These are phyloP conservation scores for Moricandia arvensis DNA, from an alignment of 345 rosid species.

Conservation along the genomic window DNA sequence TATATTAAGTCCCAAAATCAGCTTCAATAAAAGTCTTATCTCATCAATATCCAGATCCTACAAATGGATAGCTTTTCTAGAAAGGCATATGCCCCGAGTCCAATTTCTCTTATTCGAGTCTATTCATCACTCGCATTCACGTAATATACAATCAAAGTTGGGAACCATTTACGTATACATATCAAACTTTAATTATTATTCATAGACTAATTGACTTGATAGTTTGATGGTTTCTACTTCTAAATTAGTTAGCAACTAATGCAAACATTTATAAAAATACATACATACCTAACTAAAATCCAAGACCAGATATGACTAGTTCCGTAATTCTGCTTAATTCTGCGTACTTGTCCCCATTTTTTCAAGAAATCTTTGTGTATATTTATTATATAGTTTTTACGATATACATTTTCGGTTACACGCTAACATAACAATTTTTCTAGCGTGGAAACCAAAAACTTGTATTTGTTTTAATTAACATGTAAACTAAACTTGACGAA, in stretches of 20 bases:
- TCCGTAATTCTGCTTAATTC: not conserved
- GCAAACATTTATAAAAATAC: not conserved
- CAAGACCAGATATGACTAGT: not conserved
- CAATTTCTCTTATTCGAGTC: not conserved
- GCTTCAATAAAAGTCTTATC: too few species aligned
- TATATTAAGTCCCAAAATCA: not conserved
- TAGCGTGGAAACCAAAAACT: too few species aligned
- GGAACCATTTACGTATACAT: conserved; percentile 2
- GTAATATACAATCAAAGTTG: conserved; percentile 6
- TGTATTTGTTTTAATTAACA: too few species aligned
- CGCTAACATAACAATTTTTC: too few species aligned
- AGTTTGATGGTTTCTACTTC: conserved; percentile 1
- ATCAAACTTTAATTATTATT: not conserved
- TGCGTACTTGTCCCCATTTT: too few species aligned
- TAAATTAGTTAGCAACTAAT: not conserved
- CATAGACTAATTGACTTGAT: conserved; percentile 13
- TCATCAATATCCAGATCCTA: not conserved
- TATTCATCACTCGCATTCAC: conserved; percentile 5
- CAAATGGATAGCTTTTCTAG: not conserved
- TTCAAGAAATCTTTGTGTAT: too few species aligned
- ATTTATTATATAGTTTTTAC: too few species aligned
- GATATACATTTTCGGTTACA: too few species aligned
- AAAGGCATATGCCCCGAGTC: not conserved
- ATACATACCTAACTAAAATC: not conserved
- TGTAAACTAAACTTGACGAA: too few species aligned